Conservation (phyloP, 1,284 basidiomycete species). For the Sanghuangporus sanghuang region DNA sequence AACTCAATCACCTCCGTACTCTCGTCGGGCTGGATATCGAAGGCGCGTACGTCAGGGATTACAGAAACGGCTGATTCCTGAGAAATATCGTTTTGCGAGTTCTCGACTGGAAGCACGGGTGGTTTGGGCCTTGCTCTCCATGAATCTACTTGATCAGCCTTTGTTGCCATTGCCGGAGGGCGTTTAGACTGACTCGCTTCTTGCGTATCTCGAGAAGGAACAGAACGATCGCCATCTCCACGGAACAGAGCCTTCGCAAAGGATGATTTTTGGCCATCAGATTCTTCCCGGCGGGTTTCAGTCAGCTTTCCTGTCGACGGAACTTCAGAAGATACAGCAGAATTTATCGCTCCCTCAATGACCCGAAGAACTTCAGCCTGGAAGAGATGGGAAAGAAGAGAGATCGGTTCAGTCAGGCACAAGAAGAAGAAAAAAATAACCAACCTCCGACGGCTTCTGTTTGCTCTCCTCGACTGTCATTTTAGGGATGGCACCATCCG, state of each 20-base stretch:
- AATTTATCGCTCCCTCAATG: constrained; percentile 16
- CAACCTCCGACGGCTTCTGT: constrained; percentile 21
- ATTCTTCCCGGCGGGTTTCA: neutral
- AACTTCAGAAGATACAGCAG: neutral
- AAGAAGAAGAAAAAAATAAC: neutral
- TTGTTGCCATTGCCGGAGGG: constrained; percentile 23
- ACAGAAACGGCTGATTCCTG: neutral
- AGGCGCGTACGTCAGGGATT: constrained; percentile 11
- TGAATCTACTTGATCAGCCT: constrained; percentile 43
- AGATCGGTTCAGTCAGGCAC: constrained; percentile 1
- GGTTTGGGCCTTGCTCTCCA: constrained; percentile 54
- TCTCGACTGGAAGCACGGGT: constrained; percentile 27
- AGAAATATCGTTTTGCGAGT: constrained; percentile 17
- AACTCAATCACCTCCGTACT: constrained; percentile 75
- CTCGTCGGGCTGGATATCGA: constrained; percentile 38
- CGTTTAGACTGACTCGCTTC: constrained; percentile 16
- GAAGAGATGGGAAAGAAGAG: neutral
- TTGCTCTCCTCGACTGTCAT: neutral
- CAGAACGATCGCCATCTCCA: neutral
- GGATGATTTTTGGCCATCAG: neutral
- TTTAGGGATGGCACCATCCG: neutral
- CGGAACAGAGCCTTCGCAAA: neutral
- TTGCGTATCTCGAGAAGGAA: constrained; percentile 17
- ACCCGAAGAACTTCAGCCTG: constrained; percentile 16
- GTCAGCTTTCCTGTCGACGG: neutral